Evolutionary conservation across 2,329 filamentous ascomycete species (phyloP).

Genomic region (Cryphonectria naterciae): DNA sequence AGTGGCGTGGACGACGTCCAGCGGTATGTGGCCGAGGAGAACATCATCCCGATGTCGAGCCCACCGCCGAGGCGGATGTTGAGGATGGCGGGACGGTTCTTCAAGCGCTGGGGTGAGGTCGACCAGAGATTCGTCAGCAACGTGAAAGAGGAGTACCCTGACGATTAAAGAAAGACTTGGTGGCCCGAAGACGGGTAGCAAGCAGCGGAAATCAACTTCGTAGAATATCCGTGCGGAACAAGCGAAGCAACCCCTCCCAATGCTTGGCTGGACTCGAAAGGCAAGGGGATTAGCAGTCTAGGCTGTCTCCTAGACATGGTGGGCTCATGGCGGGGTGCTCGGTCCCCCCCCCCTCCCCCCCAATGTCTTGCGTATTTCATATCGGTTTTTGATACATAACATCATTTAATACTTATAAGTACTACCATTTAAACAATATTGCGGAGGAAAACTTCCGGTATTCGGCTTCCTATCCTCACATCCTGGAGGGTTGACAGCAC

Average conservation of each 20-base stretch:
- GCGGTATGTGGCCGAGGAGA: conserved; percentile 72
- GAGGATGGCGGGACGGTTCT: conserved; percentile 62
- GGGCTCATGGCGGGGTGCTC: neutral
- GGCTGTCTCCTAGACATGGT: neutral
- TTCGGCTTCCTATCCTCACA: neutral
- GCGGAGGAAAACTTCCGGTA: conserved; percentile 2
- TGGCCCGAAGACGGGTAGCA: neutral
- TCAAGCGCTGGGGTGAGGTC: conserved; percentile 63
- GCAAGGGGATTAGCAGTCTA: neutral
- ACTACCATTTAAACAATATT: neutral
- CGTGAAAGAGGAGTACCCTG: conserved; percentile 67
- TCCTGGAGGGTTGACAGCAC: neutral
- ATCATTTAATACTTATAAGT: neutral
- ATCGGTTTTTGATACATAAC: neutral
- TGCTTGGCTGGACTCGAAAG: neutral
- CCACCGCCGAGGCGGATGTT: conserved; percentile 51
- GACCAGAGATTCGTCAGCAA: conserved; percentile 64
- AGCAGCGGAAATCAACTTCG: neutral
- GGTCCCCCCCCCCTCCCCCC: neutral
- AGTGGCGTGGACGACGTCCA: conserved; percentile 60
- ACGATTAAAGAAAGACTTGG: conserved; percentile 50
- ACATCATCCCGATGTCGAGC: conserved; percentile 53
- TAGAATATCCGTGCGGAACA: neutral
- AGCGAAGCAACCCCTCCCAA: neutral
- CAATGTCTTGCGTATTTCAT: neutral